Base-by-base conservation (phyloP, 805 yeast genomes). In the Teunomyces tritomae region DNA sequence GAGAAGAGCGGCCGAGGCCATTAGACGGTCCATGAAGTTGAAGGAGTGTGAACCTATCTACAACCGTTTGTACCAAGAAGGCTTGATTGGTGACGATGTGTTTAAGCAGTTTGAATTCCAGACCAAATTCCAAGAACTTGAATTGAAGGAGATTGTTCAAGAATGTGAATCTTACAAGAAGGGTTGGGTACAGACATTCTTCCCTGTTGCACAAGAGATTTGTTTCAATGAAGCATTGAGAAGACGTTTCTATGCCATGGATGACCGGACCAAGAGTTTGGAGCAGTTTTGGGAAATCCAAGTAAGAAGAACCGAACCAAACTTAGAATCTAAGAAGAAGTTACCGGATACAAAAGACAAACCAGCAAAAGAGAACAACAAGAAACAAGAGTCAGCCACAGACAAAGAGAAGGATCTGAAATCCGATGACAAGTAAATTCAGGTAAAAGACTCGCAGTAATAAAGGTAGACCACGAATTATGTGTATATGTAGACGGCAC, bases 161-260 rank as follows among this genome's bases (percentile, higher is more conserved):
- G 96, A 89, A 66, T 89, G 94, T 37, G 89, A 88, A 63, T 55
- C 69, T 13, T 71, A 79, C 54, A 86, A 87, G 59, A 80, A 83
- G 39, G 92, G 89, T 29, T 91, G 97, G 96, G 82, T 85, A 6
- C 85, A 80, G 53, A 69, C 77, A 39, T 80, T 89, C 58, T 85
- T 89, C 59, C 87, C 87, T 8, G 78, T 84, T 10, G 85, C 91
- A 39, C 92, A 87, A 63, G 97, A 94, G 63, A 85, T 92, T 44
- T 89, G 96, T 53, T 87, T 90, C 67, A 94, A 92, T 63, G 92
- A 87, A 68, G 97, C 97, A 1, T 73, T 92, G 45, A 80, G 92
- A 67, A 83, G 94, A 73, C 84, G 97, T 60, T 58, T 80, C 30
- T 56, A 59, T 36, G 67, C 79, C 4, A 65, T 84, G 59, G 79